Conservation (phyloP, 164 flowering plant genomes). For the Dillenia turbinata region DNA sequence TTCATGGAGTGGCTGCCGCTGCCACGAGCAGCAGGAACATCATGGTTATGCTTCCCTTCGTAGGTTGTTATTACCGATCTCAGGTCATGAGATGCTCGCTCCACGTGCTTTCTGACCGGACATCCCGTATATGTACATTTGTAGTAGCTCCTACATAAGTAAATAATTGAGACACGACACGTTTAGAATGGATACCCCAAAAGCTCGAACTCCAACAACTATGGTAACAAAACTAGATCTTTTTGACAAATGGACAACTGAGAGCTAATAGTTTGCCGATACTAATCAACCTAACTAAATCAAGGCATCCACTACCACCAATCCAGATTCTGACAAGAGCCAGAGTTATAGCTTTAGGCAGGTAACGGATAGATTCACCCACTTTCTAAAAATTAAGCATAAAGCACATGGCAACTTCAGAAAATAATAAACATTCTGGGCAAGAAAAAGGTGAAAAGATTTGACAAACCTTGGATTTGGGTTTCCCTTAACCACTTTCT, state of each 20-base stretch:
- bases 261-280: too few species aligned
- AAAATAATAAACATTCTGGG: background rate
- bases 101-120: conserved; percentile 71
- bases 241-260: too few species aligned
- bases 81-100: conserved; percentile 60
- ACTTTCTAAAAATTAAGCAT: too few species aligned
- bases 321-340: too few species aligned
- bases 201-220: too few species aligned
- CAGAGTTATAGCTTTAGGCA: too few species aligned
- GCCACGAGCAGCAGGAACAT: conserved; percentile 68
- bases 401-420: too few species aligned
- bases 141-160: conserved; percentile 55
- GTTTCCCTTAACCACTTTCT: conserved; percentile 71
- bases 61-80: conserved; percentile 68
- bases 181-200: background rate
- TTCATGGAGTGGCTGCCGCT: conserved; percentile 31
- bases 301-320: too few species aligned
- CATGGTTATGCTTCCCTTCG: conserved; percentile 77
- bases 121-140: conserved; percentile 61
- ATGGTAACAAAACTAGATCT: too few species aligned
- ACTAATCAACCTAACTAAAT: too few species aligned
- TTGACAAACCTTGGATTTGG: conserved; percentile 56
- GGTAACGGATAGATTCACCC: too few species aligned
- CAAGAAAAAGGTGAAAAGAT: background rate
- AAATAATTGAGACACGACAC: background rate